A percentile compares a stretch with the other conserved stretches of the same genome.
Conservation (phyloP, 805 yeast genomes). For the Huiozyma naganishii region DNA sequence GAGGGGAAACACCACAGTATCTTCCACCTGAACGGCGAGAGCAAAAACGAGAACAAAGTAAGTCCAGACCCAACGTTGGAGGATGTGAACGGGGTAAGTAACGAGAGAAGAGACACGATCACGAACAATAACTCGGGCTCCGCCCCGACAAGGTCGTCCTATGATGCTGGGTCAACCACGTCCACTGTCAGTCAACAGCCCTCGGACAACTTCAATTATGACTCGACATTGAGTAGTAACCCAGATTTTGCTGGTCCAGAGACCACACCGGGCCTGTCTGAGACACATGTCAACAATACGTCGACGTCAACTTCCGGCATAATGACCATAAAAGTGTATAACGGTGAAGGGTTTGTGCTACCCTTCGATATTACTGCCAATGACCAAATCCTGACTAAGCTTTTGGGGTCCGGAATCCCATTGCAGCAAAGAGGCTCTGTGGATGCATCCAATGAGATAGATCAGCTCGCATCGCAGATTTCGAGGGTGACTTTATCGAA, state of each 20-base stretch:
- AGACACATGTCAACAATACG: conserved; percentile 6
- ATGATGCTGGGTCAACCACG: conserved; percentile 16
- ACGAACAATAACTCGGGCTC: conserved; percentile 20
- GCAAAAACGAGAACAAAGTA: neutral
- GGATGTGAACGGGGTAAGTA: conserved; percentile 3
- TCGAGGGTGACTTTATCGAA: conserved; percentile 16
- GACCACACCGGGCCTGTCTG: neutral
- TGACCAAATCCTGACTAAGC: conserved; percentile 50
- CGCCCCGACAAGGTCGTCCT: conserved; percentile 19
- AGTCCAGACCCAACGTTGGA: neutral
- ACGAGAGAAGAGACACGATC: conserved; percentile 23
- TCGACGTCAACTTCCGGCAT: conserved; percentile 39
- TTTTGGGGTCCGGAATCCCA: conserved; percentile 46
- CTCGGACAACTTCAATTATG: neutral
- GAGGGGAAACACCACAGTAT: conserved; percentile 4
- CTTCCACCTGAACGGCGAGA: neutral
- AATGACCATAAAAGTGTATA: conserved; percentile 66
- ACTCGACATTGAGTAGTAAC: neutral
- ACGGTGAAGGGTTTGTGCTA: conserved; percentile 53
- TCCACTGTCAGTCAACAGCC: conserved; percentile 10
- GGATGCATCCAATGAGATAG: conserved; percentile 10
- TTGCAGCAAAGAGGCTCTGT: conserved; percentile 5
- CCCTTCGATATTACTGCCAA: conserved; percentile 64
- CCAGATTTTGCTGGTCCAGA: neutral
- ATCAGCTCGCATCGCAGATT: conserved; percentile 19